Evolutionary conservation across 768 basidiomycete species (phyloP).

Genomic region (Boletus edulis): DNA sequence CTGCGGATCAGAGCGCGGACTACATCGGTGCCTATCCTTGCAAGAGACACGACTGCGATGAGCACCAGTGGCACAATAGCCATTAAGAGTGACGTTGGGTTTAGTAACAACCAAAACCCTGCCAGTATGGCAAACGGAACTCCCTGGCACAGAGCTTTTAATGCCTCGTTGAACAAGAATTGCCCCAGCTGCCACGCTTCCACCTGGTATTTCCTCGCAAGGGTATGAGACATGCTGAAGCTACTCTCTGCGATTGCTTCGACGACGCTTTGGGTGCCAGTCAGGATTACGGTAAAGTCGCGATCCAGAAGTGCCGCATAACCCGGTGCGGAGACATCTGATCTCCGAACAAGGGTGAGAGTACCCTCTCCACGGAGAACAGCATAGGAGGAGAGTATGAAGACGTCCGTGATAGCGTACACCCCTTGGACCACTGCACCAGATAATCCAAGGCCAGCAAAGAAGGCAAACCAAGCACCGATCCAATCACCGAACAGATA

Average conservation of each 20-base stretch:
- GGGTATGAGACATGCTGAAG: background rate
- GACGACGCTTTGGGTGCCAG: background rate
- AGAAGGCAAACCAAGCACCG: background rate
- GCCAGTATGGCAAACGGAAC: background rate
- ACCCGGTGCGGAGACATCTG: background rate
- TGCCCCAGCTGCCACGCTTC: background rate
- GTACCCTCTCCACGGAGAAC: background rate
- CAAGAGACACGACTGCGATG: background rate
- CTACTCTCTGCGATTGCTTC: constrained; percentile 3
- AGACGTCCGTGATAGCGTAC: background rate
- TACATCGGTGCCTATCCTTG: background rate
- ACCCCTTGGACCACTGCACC: background rate
- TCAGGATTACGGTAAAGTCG: background rate
- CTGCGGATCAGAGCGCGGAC: background rate
- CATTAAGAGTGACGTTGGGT: background rate
- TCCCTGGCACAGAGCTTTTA: background rate
- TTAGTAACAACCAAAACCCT: background rate
- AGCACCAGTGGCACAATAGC: background rate
- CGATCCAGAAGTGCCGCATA: constrained; percentile 2
- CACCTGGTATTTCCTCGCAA: background rate
- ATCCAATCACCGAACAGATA: background rate
- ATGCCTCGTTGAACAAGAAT: background rate
- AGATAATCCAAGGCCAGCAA: background rate
- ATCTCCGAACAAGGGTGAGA: constrained; percentile 2
- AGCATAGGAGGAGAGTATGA: background rate